Base-by-base conservation (phyloP, 805 yeast species). In the Candida orba region DNA sequence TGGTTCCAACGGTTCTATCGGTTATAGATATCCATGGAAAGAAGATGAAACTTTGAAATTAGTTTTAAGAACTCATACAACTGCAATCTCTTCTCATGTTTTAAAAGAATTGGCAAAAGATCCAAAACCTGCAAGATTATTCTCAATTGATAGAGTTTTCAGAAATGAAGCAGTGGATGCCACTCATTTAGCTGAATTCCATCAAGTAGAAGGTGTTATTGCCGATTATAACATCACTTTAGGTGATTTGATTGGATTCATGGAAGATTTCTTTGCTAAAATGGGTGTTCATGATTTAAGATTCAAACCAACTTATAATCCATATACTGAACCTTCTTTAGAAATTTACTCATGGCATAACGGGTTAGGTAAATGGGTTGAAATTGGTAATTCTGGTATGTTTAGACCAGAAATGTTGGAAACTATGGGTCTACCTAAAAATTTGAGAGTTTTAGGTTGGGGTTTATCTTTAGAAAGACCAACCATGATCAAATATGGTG, bases 141-240 rank as follows among this genome's bases (percentile, higher is more conserved):
- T 93, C 73, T 86, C 96, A 39, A 95, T 93, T 58, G 99, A 93
- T 67, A 81, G 97, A 63, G 99, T 93, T 48, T 93, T 93, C 86
- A 87, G 99, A 73, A 93, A 93, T 65, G 99, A 93, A 72, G 98
- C 99, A 25, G 99, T 93, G 41, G 99, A 93, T 65, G 98, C 98
- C 42, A 93, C 99, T 15, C 99, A 93, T 67, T 78, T 93, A 68
- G 99, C 99, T 34, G 99, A 93, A 71, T 93, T 93, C 76, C 98
- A 93, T 69, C 99, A 93, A 72, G 95, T 93, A 50, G 99, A 93
- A 71, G 99, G 99, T 72, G 99, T 93, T 43, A 75, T 93, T 60
- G 99, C 98, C 29, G 99, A 95, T 64, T 91, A 88, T 68, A 83
- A 89, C 65, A 72, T 93, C 56, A 90, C 99, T 7, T 72, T 93